These are phyloP conservation scores for Rubia peregrina DNA, from an alignment of 305 asterid genomes.

Conservation along the genomic window DNA sequence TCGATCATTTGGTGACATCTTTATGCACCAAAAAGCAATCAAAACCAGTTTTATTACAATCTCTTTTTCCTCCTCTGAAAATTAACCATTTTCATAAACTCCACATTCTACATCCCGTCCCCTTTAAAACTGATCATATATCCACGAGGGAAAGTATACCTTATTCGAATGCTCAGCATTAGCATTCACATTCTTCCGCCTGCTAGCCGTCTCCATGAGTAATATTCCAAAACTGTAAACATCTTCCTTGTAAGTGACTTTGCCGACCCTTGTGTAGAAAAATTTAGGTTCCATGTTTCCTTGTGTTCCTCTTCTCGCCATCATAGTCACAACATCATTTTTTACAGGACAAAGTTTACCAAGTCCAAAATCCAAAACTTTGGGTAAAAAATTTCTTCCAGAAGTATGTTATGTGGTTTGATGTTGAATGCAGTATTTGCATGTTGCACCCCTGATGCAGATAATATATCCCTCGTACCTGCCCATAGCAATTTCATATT, in stretches of 20 bases:
- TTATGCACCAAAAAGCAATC: neutral
- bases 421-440: slow-evolving; percentile 3
- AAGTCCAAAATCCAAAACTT: neutral
- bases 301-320: neutral
- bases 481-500: neutral
- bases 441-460: neutral
- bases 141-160: neutral
- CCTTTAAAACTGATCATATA: neutral
- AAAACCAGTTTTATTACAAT: neutral
- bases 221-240: slow-evolving; percentile 2
- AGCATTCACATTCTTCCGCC: neutral
- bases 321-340: slow-evolving; percentile 1
- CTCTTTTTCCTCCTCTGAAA: neutral
- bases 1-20: neutral
- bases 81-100: neutral
- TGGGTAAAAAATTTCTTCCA: neutral
- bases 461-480: neutral
- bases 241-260: neutral
- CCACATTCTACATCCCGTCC: neutral
- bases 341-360: neutral
- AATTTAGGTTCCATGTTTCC: neutral
- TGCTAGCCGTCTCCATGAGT: neutral
- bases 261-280: neutral
- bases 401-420: slow-evolving; percentile 2
- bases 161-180: neutral